Conservation (phyloP, 805 yeast species). For the Cyberlindnera galapagoensis region DNA sequence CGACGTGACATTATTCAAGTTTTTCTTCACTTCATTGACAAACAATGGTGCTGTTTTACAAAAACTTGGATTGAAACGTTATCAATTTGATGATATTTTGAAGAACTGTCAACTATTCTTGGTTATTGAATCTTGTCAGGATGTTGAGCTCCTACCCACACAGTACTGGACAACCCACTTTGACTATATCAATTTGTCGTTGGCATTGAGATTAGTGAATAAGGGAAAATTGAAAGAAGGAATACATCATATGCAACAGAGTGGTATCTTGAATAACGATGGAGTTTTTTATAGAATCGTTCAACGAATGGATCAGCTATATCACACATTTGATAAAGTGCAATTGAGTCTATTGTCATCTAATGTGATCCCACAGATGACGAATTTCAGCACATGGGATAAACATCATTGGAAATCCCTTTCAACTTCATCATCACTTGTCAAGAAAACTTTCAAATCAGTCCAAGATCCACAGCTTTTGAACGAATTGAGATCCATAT, state of each 20-base stretch:
- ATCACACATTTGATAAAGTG: background rate
- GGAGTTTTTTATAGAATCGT: conserved; percentile 14
- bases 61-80: conserved; percentile 2
- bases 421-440: conserved; percentile 5
- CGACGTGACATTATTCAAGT: conserved; percentile 12
- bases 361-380: too few species aligned
- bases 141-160: conserved; percentile 8
- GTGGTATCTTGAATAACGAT: conserved; percentile 3
- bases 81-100: conserved; percentile 9
- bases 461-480: conserved; percentile 1
- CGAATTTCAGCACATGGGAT: conserved; percentile 7
- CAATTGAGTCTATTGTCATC: too few species aligned
- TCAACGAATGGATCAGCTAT: background rate
- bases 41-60: conserved; percentile 5
- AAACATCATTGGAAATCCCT: conserved; percentile 6
- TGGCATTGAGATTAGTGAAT: conserved; percentile 8
- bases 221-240: conserved; percentile 5
- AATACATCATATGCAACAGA: conserved; percentile 5
- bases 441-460: conserved; percentile 3
- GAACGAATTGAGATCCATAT: conserved; percentile 8
- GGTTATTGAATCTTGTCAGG: conserved; percentile 8
- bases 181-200: conserved; percentile 11
- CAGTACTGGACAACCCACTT: conserved; percentile 12
- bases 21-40: conserved; percentile 9
- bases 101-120: conserved; percentile 11